phyloP scores from a whole-genome alignment of 345 rosid species.

The Iberis pinnata region DNA sequence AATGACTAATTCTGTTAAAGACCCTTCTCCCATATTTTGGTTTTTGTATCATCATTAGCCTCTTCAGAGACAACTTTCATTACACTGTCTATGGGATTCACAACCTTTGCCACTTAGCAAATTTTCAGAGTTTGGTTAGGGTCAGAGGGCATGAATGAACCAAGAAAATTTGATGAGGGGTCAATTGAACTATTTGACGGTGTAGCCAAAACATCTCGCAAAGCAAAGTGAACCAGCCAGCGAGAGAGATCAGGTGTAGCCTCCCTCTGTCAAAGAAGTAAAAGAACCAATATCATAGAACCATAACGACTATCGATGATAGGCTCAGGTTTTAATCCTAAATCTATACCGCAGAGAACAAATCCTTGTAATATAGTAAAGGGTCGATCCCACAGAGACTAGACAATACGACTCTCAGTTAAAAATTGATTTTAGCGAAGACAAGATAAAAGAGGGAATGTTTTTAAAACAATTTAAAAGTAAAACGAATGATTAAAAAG shows the following conservation, averaged over 20 bases:
- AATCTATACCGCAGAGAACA: no score
- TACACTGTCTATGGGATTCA: conserved; percentile 62
- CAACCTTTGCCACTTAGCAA: conserved; percentile 55
- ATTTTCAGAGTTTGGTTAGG: conserved; percentile 45
- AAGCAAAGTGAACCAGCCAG: conserved; percentile 82
- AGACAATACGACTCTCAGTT: no score
- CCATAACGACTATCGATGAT: conserved; percentile 13
- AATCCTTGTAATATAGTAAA: no score
- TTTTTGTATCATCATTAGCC: conserved; percentile 59
- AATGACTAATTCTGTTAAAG: conserved; percentile 75
- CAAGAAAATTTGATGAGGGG: conserved; percentile 62
- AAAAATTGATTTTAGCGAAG: no score
- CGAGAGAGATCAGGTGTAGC: conserved; percentile 57
- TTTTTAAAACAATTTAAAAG: no score
- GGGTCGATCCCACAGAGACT: no score
- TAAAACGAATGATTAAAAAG: no score
- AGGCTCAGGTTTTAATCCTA: no score
- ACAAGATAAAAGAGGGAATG: no score
- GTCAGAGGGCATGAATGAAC: conserved; percentile 56
- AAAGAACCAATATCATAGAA: conserved; percentile 16
- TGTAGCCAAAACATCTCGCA: conserved; percentile 80
- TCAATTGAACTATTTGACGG: conserved; percentile 40
- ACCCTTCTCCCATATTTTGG: conserved; percentile 57
- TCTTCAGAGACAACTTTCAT: conserved; percentile 82
- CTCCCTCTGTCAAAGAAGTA: conserved; percentile 46